Conservation (phyloP, 1,139 yeast species). For the Zygosaccharomyces sapae region DNA sequence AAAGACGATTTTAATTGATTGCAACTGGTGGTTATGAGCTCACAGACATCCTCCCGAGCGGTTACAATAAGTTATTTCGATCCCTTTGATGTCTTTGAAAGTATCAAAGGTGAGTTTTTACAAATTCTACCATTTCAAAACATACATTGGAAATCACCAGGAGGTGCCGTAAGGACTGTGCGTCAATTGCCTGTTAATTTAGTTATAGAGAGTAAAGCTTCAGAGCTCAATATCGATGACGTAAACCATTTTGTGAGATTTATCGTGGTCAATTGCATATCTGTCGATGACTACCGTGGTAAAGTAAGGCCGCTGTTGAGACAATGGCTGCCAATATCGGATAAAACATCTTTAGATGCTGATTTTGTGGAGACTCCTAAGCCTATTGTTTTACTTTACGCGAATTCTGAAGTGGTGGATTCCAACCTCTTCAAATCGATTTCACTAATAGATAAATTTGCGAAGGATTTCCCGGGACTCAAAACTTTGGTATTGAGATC, state of each 20-base stretch:
- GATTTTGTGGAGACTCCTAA: conserved; percentile 15
- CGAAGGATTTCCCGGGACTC: conserved; percentile 33
- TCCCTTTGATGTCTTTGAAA: conserved; percentile 67
- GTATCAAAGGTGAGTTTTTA: conserved; percentile 50
- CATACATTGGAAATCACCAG: conserved; percentile 69
- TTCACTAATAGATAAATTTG: conserved; percentile 32
- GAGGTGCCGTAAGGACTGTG: conserved; percentile 60
- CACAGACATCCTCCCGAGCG: conserved; percentile 9
- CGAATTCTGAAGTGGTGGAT: conserved; percentile 33
- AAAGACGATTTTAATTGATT: neutral
- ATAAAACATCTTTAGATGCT: conserved; percentile 44
- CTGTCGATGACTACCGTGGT: conserved; percentile 67
- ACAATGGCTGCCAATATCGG: conserved; percentile 69
- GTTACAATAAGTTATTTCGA: conserved; percentile 71
- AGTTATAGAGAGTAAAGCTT: conserved; percentile 48
- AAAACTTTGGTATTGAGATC: conserved; percentile 32
- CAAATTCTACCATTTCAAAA: conserved; percentile 62
- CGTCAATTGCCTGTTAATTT: conserved; percentile 56
- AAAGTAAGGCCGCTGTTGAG: conserved; percentile 75
- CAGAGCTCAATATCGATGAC: conserved; percentile 8
- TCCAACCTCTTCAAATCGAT: conserved; percentile 33
- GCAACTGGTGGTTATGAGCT: conserved; percentile 6
- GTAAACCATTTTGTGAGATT: conserved; percentile 56
- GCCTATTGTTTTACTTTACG: conserved; percentile 30
- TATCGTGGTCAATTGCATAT: conserved; percentile 64